phyloP scores from a whole-genome alignment of 169 alveolate genomes.

The Plasmodium fragile region DNA sequence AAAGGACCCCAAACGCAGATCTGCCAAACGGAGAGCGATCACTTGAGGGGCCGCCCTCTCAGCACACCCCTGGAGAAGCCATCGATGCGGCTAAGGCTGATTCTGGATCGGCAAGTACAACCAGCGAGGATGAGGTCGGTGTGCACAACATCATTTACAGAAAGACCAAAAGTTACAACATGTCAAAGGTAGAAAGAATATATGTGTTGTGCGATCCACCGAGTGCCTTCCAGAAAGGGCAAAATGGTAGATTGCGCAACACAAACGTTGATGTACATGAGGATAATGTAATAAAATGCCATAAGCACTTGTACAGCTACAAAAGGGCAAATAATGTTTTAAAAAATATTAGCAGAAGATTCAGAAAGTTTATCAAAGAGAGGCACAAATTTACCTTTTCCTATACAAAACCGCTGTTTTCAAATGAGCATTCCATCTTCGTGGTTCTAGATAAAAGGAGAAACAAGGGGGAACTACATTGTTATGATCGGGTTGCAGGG shows the following conservation, averaged over 20 bases:
- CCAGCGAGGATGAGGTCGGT: background rate
- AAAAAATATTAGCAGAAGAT: slow-evolving; percentile 20
- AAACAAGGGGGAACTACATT: background rate
- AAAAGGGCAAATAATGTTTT: slow-evolving; percentile 33
- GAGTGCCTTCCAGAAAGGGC: background rate
- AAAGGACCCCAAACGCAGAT: background rate
- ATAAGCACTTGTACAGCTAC: slow-evolving; percentile 33
- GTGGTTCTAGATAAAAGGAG: slow-evolving; percentile 21
- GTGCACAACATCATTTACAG: slow-evolving; percentile 1
- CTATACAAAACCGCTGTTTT: background rate
- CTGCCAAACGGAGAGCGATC: background rate
- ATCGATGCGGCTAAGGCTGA: background rate
- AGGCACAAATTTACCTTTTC: slow-evolving; percentile 55
- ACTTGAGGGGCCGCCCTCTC: background rate
- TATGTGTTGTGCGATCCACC: background rate
- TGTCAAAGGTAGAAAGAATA: slow-evolving; percentile 19
- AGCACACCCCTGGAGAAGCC: background rate
- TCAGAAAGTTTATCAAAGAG: slow-evolving; percentile 57
- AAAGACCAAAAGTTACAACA: slow-evolving; percentile 19
- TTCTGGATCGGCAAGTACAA: background rate
- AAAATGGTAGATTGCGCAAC: background rate
- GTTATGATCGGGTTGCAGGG: background rate
- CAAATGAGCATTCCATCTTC: slow-evolving; percentile 43
- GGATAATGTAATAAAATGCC: background rate
- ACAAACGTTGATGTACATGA: background rate